These are phyloP conservation scores for Paramarasmius palmivorus DNA, from an alignment of 1,284 basidiomycete genomes.

Conservation along the genomic window DNA sequence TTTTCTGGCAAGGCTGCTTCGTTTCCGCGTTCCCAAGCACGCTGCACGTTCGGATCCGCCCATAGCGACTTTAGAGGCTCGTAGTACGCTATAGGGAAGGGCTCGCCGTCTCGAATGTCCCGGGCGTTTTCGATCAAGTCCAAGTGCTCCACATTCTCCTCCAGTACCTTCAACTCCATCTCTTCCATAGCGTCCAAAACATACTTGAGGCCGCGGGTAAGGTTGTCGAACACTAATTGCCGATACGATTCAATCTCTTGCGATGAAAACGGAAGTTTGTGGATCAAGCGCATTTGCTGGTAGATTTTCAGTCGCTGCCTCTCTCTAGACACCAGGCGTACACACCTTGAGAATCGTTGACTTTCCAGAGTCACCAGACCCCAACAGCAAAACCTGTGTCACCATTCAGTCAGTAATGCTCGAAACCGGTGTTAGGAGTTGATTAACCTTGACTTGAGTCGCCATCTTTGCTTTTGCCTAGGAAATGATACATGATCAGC, in stretches of 20 bases:
- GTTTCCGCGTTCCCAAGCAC: constrained; percentile 63
- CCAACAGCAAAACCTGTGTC: constrained; percentile 80
- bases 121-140: constrained; percentile 67
- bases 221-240: constrained; percentile 90
- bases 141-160: constrained; percentile 55
- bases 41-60: constrained; percentile 68
- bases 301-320: not conserved
- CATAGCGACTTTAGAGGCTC: constrained; percentile 71
- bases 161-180: constrained; percentile 73
- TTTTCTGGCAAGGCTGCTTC: constrained; percentile 79
- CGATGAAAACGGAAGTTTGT: constrained; percentile 72
- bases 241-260: constrained; percentile 82
- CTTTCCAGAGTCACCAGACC: constrained; percentile 94
- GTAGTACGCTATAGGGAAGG: constrained; percentile 68
- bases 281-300: constrained; percentile 89
- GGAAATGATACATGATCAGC: constrained; percentile 6
- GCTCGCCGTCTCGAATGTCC: constrained; percentile 78
- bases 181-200: constrained; percentile 89
- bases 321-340: not conserved
- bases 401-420: no score
- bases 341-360: constrained; percentile 85
- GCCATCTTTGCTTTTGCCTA: constrained; percentile 71
- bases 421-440: not conserved
- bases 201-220: constrained; percentile 82
- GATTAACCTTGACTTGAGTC: constrained; percentile 77